These are phyloP conservation scores for Suillus discolor DNA, from an alignment of 768 basidiomycete genomes.

Conservation along the genomic window DNA sequence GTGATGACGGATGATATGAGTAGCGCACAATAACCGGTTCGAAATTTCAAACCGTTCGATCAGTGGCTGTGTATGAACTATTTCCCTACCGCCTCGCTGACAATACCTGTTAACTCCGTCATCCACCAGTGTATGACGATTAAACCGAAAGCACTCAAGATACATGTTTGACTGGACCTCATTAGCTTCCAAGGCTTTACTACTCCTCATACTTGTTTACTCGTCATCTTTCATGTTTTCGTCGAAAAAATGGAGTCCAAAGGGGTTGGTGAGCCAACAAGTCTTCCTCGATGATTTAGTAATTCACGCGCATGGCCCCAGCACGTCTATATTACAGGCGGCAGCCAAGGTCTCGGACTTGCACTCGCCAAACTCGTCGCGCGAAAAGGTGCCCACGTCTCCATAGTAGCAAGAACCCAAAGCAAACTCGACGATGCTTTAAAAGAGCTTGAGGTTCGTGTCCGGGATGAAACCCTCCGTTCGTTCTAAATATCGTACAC, in stretches of 20 bases:
- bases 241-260: slow-evolving; percentile 30
- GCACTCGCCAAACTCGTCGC: slow-evolving; percentile 69
- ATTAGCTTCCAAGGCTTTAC: not conserved
- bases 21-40: too few relatives aligned
- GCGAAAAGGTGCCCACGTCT: slow-evolving; percentile 75
- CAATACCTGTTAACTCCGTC: not conserved
- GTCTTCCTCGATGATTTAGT: not conserved
- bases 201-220: slow-evolving; percentile 4
- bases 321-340: slow-evolving; percentile 89
- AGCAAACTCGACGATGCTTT: slow-evolving; percentile 63
- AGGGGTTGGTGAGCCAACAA: slow-evolving; percentile 13
- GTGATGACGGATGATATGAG: not conserved
- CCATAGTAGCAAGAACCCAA: slow-evolving; percentile 81
- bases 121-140: not conserved
- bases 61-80: not conserved
- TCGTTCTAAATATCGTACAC: not conserved
- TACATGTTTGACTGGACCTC: slow-evolving; percentile 7
- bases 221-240: slow-evolving; percentile 22
- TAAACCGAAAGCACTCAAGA: not conserved
- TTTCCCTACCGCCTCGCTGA: too few relatives aligned
- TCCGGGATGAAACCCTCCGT: slow-evolving; percentile 25
- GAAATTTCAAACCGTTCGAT: not conserved
- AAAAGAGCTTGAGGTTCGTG: slow-evolving; percentile 62
- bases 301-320: slow-evolving; percentile 30
- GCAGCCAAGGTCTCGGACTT: slow-evolving; percentile 79